These are phyloP conservation scores for Huiozyma naganishii DNA, from an alignment of 805 yeast genomes.

Conservation along the genomic window DNA sequence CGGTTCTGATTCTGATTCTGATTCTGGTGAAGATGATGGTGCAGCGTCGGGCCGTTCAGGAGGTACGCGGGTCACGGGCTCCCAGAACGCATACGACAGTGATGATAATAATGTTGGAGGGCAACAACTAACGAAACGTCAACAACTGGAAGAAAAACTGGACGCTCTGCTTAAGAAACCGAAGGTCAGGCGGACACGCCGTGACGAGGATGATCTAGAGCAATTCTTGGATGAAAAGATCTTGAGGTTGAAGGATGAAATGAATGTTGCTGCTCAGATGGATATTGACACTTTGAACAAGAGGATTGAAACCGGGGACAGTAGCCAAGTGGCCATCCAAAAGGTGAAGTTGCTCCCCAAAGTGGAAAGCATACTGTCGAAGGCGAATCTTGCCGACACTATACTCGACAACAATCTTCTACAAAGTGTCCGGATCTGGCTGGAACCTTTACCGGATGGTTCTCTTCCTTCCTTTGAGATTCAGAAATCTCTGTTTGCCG, in stretches of 20 bases:
- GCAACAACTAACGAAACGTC: conserved; percentile 28
- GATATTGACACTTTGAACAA: conserved; percentile 46
- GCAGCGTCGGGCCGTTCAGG: too few species aligned
- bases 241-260: conserved; percentile 67
- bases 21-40: too few species aligned
- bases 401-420: conserved; percentile 86
- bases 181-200: conserved; percentile 48
- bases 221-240: conserved; percentile 90
- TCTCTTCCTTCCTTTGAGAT: conserved; percentile 96
- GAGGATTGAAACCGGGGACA: conserved; percentile 32
- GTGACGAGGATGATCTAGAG: conserved; percentile 89
- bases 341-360: conserved; percentile 72
- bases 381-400: conserved; percentile 81
- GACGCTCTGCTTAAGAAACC: conserved; percentile 65
- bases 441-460: conserved; percentile 96
- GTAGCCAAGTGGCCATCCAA: conserved; percentile 34
- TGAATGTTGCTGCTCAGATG: conserved; percentile 78
- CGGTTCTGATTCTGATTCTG: too few species aligned
- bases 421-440: conserved; percentile 92
- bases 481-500: conserved; percentile 73
- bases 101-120: too few species aligned
- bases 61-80: too few species aligned
- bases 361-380: conserved; percentile 64
- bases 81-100: too few species aligned
- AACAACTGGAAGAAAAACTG: conserved; percentile 71